Percentiles rank a stretch among this genome's conserved stretches.
Evolutionary conservation across 1,284 basidiomycete genomes (phyloP).

Genomic region (Rhodotorula sp.): DNA sequence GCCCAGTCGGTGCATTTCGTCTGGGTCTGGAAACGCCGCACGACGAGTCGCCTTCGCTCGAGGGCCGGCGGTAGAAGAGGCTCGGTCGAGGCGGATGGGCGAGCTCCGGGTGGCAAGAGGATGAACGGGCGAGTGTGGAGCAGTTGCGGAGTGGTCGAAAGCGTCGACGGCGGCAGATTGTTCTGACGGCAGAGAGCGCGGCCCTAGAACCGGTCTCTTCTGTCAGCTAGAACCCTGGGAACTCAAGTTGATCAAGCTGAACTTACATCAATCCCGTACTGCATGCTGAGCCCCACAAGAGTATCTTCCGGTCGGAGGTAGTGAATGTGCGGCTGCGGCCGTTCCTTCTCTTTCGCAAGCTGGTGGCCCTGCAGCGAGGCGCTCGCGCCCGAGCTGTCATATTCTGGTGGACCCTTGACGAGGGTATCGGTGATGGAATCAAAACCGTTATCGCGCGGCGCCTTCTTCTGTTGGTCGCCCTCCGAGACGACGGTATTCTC

Average conservation of each 20-base stretch:
- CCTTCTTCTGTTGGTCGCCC: no score
- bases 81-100: constrained; percentile 34
- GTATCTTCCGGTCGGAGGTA: constrained; percentile 64
- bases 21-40: constrained; percentile 32
- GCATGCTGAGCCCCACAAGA: constrained; percentile 63
- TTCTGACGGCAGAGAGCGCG: constrained; percentile 63
- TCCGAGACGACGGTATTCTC: constrained; percentile 28
- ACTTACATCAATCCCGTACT: constrained; percentile 62
- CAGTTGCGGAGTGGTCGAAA: constrained; percentile 68
- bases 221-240: neutral
- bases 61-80: constrained; percentile 15
- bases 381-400: neutral
- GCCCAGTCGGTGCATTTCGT: constrained; percentile 31
- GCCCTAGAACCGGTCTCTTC: constrained; percentile 51
- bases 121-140: constrained; percentile 66
- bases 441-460: no score
- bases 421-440: no score
- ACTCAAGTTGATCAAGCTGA: no score
- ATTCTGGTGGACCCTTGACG: constrained; percentile 10
- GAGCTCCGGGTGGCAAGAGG: constrained; percentile 54
- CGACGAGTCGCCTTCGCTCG: constrained; percentile 32
- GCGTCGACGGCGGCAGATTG: constrained; percentile 62
- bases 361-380: constrained; percentile 49
- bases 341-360: neutral
- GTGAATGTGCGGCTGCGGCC: constrained; percentile 46